Base-by-base conservation (phyloP, 2,329 filamentous ascomycete genomes). In the Cryphonectria parasitica region DNA sequence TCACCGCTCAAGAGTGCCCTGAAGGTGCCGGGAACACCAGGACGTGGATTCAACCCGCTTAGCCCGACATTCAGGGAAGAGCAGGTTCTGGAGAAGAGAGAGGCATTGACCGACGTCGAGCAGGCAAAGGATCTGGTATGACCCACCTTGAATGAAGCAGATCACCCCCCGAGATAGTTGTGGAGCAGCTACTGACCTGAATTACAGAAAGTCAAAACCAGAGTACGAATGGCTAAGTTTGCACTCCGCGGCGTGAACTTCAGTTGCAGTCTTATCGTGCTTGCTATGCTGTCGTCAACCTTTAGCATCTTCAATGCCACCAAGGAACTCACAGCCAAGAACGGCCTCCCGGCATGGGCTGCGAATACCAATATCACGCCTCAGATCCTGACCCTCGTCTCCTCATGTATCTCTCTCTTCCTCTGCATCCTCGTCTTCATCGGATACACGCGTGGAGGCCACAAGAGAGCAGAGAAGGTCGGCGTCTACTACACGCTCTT, bases 201-300 rank as follows among this genome's bases (percentile, higher is more conserved):
- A 58, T 4, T 8, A 63, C 78, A 97, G 95, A 97, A 92, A 91
- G 89, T 97, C 80, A 98, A 98, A 84, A 91, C 91, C 49, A 90
- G 94, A 75, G 95, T 98, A 45, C 90, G 96, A 63, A 87, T 98
- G 81, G 96, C 95, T 75, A 99, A 99, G 85, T 91, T 98, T 76
- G 89, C 97, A 73, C 90, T 99, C n/a, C 92, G 96, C 74, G 92
- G 94, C 69, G 92, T 98, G 83, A 98, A 95, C 86, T 98, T 99
- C 82, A 94, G 93, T 81, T 99, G 96, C 86, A 95, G 93, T 80
- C 87, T 98, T 72, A 98, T 99, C 79, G 93, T 99, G 74, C 88
- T 99, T 70, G 87, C 94, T 73, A 95, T 99, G 89, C 85, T 99
- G 68, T 90, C 92, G 19, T 89, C 93, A n/a, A 94, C 93, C 3